Evolutionary conservation across 2,329 filamentous ascomycete genomes (phyloP).

Genomic region (Penicillium sclerotigenum): DNA sequence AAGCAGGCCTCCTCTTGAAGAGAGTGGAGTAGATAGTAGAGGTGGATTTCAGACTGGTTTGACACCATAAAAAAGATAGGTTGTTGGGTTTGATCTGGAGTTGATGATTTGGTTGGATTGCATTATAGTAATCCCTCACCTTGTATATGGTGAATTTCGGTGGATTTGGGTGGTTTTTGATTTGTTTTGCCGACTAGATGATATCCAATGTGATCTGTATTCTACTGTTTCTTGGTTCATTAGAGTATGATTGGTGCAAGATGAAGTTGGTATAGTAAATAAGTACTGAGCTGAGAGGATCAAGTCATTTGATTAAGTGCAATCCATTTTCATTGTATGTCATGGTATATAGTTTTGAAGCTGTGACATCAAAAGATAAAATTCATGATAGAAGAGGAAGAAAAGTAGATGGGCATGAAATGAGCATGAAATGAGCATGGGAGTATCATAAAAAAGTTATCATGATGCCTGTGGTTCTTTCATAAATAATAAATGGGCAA

Average conservation of each 20-base stretch:
- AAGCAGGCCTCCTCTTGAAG: slow-evolving; percentile 47
- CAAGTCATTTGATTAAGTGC: not conserved
- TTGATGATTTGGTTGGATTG: slow-evolving; percentile 16
- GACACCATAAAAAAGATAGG: slow-evolving; percentile 22
- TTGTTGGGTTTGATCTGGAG: slow-evolving; percentile 18
- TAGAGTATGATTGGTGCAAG: not conserved
- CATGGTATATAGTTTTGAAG: slow-evolving; percentile 6
- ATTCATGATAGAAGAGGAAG: not conserved
- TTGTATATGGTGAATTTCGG: slow-evolving; percentile 13
- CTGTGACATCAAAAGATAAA: slow-evolving; percentile 1
- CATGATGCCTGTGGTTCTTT: not conserved
- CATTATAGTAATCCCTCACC: slow-evolving; percentile 11
- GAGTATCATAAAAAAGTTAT: slow-evolving; percentile 10
- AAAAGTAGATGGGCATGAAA: not conserved
- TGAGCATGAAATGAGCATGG: not conserved
- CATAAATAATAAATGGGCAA: not conserved
- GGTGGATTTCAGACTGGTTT: not conserved
- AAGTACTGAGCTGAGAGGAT: not conserved
- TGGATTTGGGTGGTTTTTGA: slow-evolving; percentile 5
- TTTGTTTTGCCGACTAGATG: slow-evolving; percentile 23
- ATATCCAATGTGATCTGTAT: slow-evolving; percentile 31
- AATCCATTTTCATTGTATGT: not conserved
- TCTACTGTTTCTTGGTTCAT: slow-evolving; percentile 10
- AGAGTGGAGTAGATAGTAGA: not conserved
- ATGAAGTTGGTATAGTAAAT: not conserved